Evolutionary conservation across 805 yeast genomes (phyloP).

Genomic region (Grigorovia yakushimaensis): DNA sequence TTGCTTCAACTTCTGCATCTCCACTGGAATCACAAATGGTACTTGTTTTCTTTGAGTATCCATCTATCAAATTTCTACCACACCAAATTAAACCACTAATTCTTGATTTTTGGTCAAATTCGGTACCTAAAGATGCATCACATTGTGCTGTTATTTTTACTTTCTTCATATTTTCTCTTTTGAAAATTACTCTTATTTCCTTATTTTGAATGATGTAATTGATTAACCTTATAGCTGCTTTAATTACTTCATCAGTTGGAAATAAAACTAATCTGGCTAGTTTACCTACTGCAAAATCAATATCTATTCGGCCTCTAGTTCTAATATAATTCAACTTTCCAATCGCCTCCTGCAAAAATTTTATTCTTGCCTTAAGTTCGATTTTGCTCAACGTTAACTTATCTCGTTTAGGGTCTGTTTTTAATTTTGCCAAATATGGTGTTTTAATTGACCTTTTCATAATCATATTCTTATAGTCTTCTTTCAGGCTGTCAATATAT

Average conservation of each 20-base stretch:
- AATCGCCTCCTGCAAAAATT: constrained; percentile 1
- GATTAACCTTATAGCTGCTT: neutral
- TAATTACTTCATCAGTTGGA: constrained; percentile 2
- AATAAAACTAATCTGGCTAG: neutral
- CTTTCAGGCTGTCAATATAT: neutral
- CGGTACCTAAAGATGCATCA: constrained; percentile 2
- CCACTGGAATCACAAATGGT: neutral
- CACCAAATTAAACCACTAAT: neutral
- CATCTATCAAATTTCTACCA: neutral
- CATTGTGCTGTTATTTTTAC: neutral
- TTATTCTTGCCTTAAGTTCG: neutral
- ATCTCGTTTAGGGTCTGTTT: neutral
- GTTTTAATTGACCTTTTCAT: neutral
- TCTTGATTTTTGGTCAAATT: constrained; percentile 1
- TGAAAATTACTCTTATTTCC: neutral
- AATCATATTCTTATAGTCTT: neutral
- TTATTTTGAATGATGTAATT: neutral
- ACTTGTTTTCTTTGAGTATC: constrained; percentile 1
- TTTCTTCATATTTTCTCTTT: neutral
- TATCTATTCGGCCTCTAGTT: constrained; percentile 3
- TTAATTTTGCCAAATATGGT: neutral
- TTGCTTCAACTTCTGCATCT: constrained; percentile 1
- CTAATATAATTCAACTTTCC: constrained; percentile 4
- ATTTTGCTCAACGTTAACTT: neutral
- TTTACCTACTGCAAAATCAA: constrained; percentile 2